Evolutionary conservation across 2,329 filamentous ascomycete species (phyloP).

Genomic region (Colletotrichum musicola): DNA sequence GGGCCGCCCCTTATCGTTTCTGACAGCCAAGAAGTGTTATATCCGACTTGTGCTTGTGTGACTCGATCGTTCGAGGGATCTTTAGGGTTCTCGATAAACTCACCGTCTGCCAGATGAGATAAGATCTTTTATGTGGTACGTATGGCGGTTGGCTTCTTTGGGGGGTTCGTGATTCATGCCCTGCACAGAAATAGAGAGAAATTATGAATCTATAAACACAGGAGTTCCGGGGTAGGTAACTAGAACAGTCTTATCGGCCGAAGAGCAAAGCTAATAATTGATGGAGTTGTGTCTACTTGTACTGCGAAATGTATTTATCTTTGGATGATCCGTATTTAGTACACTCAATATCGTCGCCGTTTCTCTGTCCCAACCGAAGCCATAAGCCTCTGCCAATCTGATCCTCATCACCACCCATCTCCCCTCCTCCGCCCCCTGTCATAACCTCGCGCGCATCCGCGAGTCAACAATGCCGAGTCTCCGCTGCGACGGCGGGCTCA

Average conservation of each 20-base stretch:
- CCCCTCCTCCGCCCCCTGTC: neutral
- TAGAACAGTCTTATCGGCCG: too few relatives aligned
- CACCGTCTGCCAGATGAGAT: neutral
- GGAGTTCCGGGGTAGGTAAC: too few relatives aligned
- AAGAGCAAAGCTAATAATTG: too few relatives aligned
- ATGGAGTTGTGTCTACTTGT: too few relatives aligned
- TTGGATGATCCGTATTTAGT: neutral
- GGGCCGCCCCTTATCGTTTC: neutral
- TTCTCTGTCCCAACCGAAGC: neutral
- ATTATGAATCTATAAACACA: too few relatives aligned
- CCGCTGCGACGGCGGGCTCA: slow-evolving; percentile 36
- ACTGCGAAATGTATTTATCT: too few relatives aligned
- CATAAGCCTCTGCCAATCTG: neutral
- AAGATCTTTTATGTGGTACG: neutral
- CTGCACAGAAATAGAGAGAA: too few relatives aligned
- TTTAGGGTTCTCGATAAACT: neutral
- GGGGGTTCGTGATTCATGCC: too few relatives aligned
- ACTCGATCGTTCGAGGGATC: neutral
- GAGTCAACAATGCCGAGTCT: slow-evolving; percentile 18
- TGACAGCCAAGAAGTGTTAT: neutral
- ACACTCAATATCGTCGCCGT: neutral
- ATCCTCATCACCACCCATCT: neutral
- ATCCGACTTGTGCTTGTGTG: neutral
- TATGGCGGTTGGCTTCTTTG: neutral
- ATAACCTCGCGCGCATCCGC: slow-evolving; percentile 22